Evolutionary conservation across 768 basidiomycete species (phyloP).

Genomic region (Auriscalpium microsporum): DNA sequence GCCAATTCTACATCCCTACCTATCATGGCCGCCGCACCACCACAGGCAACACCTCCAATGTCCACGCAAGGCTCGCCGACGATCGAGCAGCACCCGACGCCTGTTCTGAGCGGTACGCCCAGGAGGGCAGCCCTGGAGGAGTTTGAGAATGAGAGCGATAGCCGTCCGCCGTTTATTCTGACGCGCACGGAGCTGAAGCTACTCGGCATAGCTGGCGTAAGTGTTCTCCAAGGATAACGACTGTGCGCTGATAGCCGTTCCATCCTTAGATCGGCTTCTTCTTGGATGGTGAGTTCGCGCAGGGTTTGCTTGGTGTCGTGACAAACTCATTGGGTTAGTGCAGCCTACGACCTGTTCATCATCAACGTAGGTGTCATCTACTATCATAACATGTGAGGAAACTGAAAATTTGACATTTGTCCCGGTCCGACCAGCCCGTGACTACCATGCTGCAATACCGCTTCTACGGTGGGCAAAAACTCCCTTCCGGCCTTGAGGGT

Average conservation of each 20-base stretch:
- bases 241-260: neutral
- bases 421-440: conserved; percentile 46
- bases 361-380: conserved; percentile 39
- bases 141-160: conserved; percentile 24
- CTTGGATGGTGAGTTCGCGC: conserved; percentile 45
- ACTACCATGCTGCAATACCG: conserved; percentile 61
- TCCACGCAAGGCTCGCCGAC: too few relatives aligned
- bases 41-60: too few relatives aligned
- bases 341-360: conserved; percentile 65
- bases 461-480: conserved; percentile 41
- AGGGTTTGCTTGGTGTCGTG: neutral
- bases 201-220: conserved; percentile 51
- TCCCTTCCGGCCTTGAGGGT: conserved; percentile 51
- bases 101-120: too few relatives aligned
- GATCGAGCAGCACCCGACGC: too few relatives aligned
- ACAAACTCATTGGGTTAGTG: neutral
- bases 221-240: conserved; percentile 15
- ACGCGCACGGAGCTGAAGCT: conserved; percentile 47
- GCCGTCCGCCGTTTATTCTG: conserved; percentile 31
- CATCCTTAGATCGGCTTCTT: conserved; percentile 56
- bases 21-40: too few relatives aligned
- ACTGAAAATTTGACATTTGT: too few relatives aligned
- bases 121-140: conserved; percentile 17
- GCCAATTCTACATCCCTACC: too few relatives aligned
- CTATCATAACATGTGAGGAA: too few relatives aligned